These are phyloP conservation scores for Termitomyces sp. DNA, from an alignment of 768 basidiomycete genomes.

Conservation along the genomic window DNA sequence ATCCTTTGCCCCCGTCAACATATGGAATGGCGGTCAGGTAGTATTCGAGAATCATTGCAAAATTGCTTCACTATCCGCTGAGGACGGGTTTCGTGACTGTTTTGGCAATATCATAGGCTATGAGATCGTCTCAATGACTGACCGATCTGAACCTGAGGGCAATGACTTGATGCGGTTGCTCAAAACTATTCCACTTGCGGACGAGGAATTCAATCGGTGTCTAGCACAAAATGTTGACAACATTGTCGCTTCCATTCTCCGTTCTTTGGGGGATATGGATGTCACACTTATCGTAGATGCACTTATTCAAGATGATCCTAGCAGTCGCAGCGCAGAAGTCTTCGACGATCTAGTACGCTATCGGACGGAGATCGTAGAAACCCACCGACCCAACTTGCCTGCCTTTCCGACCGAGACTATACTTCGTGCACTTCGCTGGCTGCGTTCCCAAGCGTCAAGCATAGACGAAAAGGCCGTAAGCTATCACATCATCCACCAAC, in stretches of 20 bases:
- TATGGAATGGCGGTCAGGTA: conserved; percentile 41
- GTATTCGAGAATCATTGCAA: conserved; percentile 63
- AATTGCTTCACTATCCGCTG: conserved; percentile 42
- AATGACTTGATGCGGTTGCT: conserved; percentile 33
- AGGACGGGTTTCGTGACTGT: conserved; percentile 55
- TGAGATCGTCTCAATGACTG: conserved; percentile 47
- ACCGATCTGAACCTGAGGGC: conserved; percentile 19
- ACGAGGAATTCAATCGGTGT: conserved; percentile 29
- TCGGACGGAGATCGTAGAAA: conserved; percentile 42
- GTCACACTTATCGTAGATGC: conserved; percentile 45
- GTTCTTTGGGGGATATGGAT: conserved; percentile 57
- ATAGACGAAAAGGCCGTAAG: conserved; percentile 53
- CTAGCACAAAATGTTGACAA: conserved; percentile 47
- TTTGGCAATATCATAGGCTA: conserved; percentile 70
- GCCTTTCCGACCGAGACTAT: conserved; percentile 45
- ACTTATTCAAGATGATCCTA: conserved; percentile 34
- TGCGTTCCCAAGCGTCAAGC: conserved; percentile 36
- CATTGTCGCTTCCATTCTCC: conserved; percentile 56
- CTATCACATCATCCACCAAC: conserved; percentile 73
- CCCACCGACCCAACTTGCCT: conserved; percentile 68
- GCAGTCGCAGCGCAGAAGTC: conserved; percentile 32
- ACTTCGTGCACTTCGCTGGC: conserved; percentile 58
- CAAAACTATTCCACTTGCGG: conserved; percentile 25
- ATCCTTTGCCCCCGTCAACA: conserved; percentile 62
- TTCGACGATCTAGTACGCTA: conserved; percentile 53